A percentile compares a stretch with the other conserved stretches of the same genome.
Evolutionary conservation across 2,329 filamentous ascomycete species (phyloP).

Genomic region (Monilinia polystroma): DNA sequence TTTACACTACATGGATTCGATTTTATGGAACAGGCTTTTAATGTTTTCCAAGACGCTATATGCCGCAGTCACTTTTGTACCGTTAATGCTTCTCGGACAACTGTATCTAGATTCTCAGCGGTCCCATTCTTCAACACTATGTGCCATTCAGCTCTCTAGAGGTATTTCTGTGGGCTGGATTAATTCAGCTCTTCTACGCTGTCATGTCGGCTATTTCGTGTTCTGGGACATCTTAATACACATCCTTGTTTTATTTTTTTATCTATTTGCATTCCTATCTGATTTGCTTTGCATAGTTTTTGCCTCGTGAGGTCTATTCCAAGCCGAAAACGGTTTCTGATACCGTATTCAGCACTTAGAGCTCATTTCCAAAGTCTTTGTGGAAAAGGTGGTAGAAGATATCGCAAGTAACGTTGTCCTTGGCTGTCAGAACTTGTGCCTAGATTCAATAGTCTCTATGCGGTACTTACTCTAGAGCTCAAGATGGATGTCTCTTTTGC

Average conservation of each 20-base stretch:
- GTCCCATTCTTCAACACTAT: not conserved
- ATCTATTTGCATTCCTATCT: conserved; percentile 11
- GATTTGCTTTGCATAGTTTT: conserved; percentile 15
- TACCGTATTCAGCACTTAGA: conserved; percentile 9
- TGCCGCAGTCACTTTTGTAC: conserved; percentile 13
- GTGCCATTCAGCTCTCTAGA: not conserved
- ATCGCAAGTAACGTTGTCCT: conserved; percentile 21
- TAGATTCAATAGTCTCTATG: conserved; percentile 17
- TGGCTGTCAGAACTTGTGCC: conserved; percentile 2
- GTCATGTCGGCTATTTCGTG: conserved; percentile 7
- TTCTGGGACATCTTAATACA: not conserved
- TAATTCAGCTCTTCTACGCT: not conserved
- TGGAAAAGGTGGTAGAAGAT: conserved; percentile 2
- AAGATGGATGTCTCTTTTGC: not conserved
- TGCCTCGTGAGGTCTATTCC: not conserved
- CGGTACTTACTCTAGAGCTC: not conserved
- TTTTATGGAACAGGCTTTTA: not conserved
- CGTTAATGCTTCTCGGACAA: conserved; percentile 10
- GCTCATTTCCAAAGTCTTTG: conserved; percentile 5
- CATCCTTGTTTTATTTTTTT: conserved; percentile 6
- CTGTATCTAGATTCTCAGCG: not conserved
- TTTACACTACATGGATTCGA: not conserved
- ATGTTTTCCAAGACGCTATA: not conserved
- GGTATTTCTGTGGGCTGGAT: not conserved
- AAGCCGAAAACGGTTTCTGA: not conserved